Base-by-base conservation (phyloP, 306 rosid genomes). In the Quercus berberidifolia region DNA sequence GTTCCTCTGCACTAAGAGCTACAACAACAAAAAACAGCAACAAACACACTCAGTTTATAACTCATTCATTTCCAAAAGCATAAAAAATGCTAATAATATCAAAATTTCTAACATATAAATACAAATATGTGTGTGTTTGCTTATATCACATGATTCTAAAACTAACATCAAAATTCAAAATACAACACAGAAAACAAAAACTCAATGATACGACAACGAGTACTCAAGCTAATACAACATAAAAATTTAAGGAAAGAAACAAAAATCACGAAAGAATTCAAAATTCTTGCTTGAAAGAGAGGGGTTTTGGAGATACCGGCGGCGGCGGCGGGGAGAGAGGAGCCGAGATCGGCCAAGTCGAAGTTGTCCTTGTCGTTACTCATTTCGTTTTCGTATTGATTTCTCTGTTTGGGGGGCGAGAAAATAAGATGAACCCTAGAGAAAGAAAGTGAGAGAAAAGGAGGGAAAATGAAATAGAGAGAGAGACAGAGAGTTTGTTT, bases 1-100 rank as follows among this genome's bases (percentile, higher is more conserved):
- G 89, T 78, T 88, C 91, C 85, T 88, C 91, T 14, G 87, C 87
- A 76, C 86, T 85, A 9, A 83, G 86, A 81, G 89, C 91, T 88
- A 64, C 74, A 83, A 12, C 54, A 46, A 46, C 1, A 46, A 46
- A 10, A 19, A 10, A 19, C 55, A 63, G 55, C 73, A 65, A 62
- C 15, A 81, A 78, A 55, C 41, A 43, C 20, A 19, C 64, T 13
- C 2, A 77, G 56, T 78, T 84, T 13, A 83, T 51, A 72, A n/a
- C 82, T 71, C 55, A 54, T 60, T 41, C 55, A 65, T 7, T 18
- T 28, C 10, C 13, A 23, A 67, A 67, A 67, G 52, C 52, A 4
- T 41, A 8, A 41, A 41, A 41, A 41, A 8, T 41, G 46, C 46
- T 41, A 41, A 8, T 41, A 33, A 20, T 18, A 67, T 67, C 49